Conservation (phyloP, 441 rosid genomes). For the Croton laevigatus region DNA sequence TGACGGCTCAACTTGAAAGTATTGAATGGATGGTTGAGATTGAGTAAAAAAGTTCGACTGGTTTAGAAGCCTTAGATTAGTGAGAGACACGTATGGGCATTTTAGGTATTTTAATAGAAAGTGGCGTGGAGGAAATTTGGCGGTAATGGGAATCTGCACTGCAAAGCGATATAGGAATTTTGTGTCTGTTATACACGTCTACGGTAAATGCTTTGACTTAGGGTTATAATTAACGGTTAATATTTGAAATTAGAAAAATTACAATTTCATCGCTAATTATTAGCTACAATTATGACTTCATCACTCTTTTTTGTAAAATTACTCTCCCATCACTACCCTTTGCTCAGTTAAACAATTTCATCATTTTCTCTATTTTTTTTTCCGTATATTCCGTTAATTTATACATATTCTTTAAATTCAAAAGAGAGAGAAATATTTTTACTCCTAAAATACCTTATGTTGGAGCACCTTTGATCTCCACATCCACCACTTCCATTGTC, state of each 20-base stretch:
- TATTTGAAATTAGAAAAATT: conserved; percentile 26
- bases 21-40: conserved; percentile 35
- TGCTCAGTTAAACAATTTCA: too few relatives aligned
- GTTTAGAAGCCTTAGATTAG: conserved; percentile 31
- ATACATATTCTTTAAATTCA: too few relatives aligned
- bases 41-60: not conserved
- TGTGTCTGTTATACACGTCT: conserved; percentile 23
- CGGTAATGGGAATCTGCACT: conserved; percentile 35
- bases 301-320: too few relatives aligned
- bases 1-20: conserved; percentile 44
- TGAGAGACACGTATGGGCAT: not conserved
- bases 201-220: conserved; percentile 13
- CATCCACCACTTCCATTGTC: too few relatives aligned
- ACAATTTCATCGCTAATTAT: too few relatives aligned
- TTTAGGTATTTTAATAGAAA: not conserved
- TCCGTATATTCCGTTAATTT: too few relatives aligned
- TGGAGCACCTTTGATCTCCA: too few relatives aligned
- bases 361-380: too few relatives aligned
- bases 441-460: too few relatives aligned
- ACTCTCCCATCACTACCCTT: too few relatives aligned
- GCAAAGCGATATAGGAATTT: conserved; percentile 15
- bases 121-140: conserved; percentile 39
- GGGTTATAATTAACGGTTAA: conserved; percentile 24
- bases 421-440: too few relatives aligned
- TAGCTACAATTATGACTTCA: too few relatives aligned